Evolutionary conservation across 164 flowering plant species (phyloP).

Genomic region (Vitis vinifera): ASM3070453v1 NC_081814.1:17106001-17106500

Average conservation of each 20-base stretch:
- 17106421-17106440: too few species aligned
- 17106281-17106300: conserved; percentile 28
- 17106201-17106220: conserved; percentile 18
- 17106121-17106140: too few species aligned
- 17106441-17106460: too few species aligned
- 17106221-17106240: conserved; percentile 18
- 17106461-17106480: too few species aligned
- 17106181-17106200: conserved; percentile 25
- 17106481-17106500: too few species aligned
- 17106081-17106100: conserved; percentile 48
- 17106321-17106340: conserved; percentile 31
- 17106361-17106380: too few species aligned
- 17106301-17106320: conserved; percentile 31
- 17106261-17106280: conserved; percentile 28
- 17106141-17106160: background rate
- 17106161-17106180: background rate
- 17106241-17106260: conserved; percentile 25
- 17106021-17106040: conserved; percentile 31
- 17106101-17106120: background rate
- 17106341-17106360: conserved; percentile 9
- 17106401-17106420: too few species aligned
- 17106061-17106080: conserved; percentile 34
- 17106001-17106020: conserved; percentile 37
- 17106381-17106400: too few species aligned
- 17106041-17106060: conserved; percentile 35